Evolutionary conservation across 1,284 basidiomycete genomes (phyloP).

Genomic region (Macrocybe sp.): DNA sequence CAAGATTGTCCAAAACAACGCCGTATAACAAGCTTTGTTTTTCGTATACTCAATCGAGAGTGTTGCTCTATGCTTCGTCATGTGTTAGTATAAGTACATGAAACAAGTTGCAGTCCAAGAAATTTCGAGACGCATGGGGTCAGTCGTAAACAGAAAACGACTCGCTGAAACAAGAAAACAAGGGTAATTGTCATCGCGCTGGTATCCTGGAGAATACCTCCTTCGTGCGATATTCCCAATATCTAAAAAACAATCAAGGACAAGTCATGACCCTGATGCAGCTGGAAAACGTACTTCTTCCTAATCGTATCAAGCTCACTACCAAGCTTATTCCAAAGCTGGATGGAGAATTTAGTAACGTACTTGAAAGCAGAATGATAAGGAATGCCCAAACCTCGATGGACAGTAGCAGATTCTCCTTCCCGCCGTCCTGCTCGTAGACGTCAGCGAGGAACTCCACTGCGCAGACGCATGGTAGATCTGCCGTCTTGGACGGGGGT

Average conservation of each 20-base stretch:
- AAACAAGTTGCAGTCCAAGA: no score
- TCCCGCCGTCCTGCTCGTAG: conserved; percentile 49
- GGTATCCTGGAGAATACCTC: neutral
- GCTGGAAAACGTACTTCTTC: conserved; percentile 52
- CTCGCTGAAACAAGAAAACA: no score
- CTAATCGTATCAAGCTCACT: conserved; percentile 73
- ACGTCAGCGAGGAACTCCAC: conserved; percentile 87
- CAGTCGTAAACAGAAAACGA: no score
- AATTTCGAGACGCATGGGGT: no score
- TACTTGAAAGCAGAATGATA: conserved; percentile 4
- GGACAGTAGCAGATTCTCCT: conserved; percentile 41
- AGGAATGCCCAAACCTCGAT: conserved; percentile 36
- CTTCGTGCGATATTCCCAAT: conserved; percentile 32
- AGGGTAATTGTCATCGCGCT: no score
- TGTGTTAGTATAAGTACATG: no score
- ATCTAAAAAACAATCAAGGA: conserved; percentile 19
- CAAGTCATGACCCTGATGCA: conserved; percentile 6
- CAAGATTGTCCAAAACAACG: conserved; percentile 20
- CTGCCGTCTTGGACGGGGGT: conserved; percentile 57
- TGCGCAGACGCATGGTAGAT: conserved; percentile 71
- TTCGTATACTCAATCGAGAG: no score
- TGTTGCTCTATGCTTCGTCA: no score
- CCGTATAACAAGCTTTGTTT: conserved; percentile 3
- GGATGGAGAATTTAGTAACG: conserved; percentile 7
- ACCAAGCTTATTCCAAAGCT: conserved; percentile 70